phyloP scores from a whole-genome alignment of 164 flowering plant species.

The Vitis amurensis region DNA sequence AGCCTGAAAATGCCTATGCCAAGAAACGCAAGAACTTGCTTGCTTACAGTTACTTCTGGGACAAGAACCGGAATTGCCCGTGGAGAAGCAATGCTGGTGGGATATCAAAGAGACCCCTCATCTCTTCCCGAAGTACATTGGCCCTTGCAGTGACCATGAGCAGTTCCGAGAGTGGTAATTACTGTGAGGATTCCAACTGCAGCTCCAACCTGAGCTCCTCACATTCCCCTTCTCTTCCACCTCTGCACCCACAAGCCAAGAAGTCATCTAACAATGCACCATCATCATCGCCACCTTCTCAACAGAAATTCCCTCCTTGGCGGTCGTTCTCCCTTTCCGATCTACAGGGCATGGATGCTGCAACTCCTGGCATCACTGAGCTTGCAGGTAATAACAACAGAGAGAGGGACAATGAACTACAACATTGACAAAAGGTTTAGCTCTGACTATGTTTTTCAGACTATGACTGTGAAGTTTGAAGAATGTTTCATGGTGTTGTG shows the following conservation, averaged over 20 bases:
- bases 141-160: slow-evolving; percentile 37
- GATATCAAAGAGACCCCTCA: slow-evolving; percentile 38
- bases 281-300: slow-evolving; percentile 15
- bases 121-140: slow-evolving; percentile 31
- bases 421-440: neutral
- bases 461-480: neutral
- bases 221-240: slow-evolving; percentile 39
- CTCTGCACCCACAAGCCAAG: slow-evolving; percentile 42
- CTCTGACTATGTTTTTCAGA: neutral
- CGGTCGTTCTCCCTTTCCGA: slow-evolving; percentile 56
- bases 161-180: slow-evolving; percentile 29
- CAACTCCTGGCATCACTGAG: slow-evolving; percentile 16
- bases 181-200: slow-evolving; percentile 28
- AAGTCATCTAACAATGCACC: slow-evolving; percentile 10
- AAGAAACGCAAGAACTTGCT: slow-evolving; percentile 62
- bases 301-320: slow-evolving; percentile 24
- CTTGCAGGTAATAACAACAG: slow-evolving; percentile 1
- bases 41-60: slow-evolving; percentile 23
- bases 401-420: neutral
- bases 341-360: slow-evolving; percentile 34
- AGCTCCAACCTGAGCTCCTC: slow-evolving; percentile 17
- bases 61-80: slow-evolving; percentile 25
- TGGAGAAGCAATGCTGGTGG: slow-evolving; percentile 36
- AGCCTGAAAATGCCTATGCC: slow-evolving; percentile 62
- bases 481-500: slow-evolving; percentile 1